Conservation (phyloP, 225 moss, liverwort and hornwort genomes). For the Physcomitrellopsis africana region DNA sequence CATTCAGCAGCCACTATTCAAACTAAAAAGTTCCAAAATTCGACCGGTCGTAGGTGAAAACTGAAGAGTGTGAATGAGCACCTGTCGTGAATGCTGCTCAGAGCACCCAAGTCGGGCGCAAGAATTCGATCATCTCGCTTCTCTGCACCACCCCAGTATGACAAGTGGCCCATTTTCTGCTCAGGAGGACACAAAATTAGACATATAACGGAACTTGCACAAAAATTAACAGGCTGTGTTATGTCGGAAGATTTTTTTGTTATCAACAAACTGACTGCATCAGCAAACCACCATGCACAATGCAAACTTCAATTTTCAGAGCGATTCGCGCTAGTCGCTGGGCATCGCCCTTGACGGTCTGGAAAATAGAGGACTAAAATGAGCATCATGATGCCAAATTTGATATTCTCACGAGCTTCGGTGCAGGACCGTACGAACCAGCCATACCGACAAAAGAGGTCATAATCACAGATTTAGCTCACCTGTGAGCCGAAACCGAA, state of each 20-base stretch:
- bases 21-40: not conserved
- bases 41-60: not conserved
- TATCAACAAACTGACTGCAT: not conserved
- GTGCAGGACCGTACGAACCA: not conserved
- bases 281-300: not conserved
- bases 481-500: slow-evolving; percentile 93
- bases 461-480: slow-evolving; percentile 7
- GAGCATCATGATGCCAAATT: not conserved
- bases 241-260: not conserved
- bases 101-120: slow-evolving; percentile 83
- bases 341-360: not conserved
- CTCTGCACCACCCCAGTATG: slow-evolving; percentile 96
- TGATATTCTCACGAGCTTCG: not conserved
- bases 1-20: slow-evolving; percentile 15
- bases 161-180: slow-evolving; percentile 82
- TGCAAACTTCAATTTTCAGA: not conserved
- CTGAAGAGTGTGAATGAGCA: slow-evolving; percentile 29
- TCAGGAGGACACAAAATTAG: slow-evolving; percentile 20
- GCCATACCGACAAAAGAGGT: not conserved
- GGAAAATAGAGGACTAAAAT: not conserved
- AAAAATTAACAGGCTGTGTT: not conserved
- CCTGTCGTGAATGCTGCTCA: slow-evolving; percentile 87
- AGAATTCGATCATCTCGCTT: slow-evolving; percentile 77
- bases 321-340: not conserved
- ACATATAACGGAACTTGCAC: not conserved